Evolutionary conservation across 2,329 filamentous ascomycete species (phyloP), one percentile per base, ranked within the genome.

Genomic region (Pezicula neosporulosa): DNA sequence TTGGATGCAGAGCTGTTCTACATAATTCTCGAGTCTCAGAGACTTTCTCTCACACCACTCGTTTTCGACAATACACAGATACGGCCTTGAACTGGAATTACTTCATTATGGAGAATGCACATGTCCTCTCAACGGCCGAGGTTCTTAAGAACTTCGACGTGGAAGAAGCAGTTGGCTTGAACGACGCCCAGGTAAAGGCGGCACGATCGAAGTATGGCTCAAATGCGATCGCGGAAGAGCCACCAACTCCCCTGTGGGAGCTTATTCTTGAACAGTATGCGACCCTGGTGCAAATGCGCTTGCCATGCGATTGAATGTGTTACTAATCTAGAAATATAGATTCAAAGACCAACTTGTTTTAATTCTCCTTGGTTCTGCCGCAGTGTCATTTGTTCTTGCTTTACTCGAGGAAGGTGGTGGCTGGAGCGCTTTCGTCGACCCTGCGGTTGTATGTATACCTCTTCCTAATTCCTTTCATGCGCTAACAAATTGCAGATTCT

Each of bases 331-430:
- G 12, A 33, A 10, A 10, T 33, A 10, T 33, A 33, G 30, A 71
- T 99, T 99, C 81, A 97, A 99, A 73, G 94, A 99, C 69, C 94
- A 99, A 72, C 83, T 99, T 44, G 94, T 99, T 60, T 82, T 99
- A 49, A 99, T 99, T 62, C 80, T 99, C 19, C 82, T 99, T 46
- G 94, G 85, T 49, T 97, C 93, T 36, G 94, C 94, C 10, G 90
- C 87, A 18, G 86, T 99, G 35, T 97, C 94, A 2, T 97, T 99
- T 68, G 84, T 92, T 24, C 78, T 99, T 56, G 94, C 94, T 24
- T 79, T 99, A 12, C 91, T 99, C 61, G 94, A 99, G 69, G 88
- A 94, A 42, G 89, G 89, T 55, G 90, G 92, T 63, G 94, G 91
- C 63, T 97, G 91, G 91, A 92, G 91, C 57, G 94, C 93, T 35